Evolutionary conservation across 2,329 filamentous ascomycete genomes (phyloP), one percentile per base, ranked within the genome.

Genomic region (Daldinia sp.): DNA sequence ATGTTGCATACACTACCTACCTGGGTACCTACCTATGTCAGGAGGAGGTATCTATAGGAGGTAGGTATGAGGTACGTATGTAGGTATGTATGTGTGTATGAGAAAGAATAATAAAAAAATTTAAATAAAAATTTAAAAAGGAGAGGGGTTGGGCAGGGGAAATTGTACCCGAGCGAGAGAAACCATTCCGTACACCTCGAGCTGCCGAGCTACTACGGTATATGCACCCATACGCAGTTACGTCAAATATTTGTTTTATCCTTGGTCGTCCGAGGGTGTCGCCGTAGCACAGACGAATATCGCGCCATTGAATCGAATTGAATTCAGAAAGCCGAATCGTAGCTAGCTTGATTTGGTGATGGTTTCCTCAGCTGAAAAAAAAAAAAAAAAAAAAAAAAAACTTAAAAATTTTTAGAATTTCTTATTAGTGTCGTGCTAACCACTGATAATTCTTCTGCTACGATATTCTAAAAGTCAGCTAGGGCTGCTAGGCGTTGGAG

Each of bases 311-410:
- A 39, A n/a, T 39, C 41, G 8, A 39, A 58, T 58, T 53, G 41
- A 62, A 39, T 29, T 21, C 41, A 32, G 43, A 51, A 43, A 13
- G 10, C 45, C 35, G 35, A 47, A 64, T 61, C 35, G 56, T 29
- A 30, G 30, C 51, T 57, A 58, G 41, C 59, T 54, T 19, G 17
- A 30, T 64, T 58, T 21, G 54, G 45, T 41, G 35, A 51, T 63
- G 32, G 56, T 58, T 54, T 10, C 37, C 49, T 55, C 57, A 61
- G 64, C 64, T 66, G 64, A 66, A 64, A 45, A 52, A 56, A 57
- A n/a, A 30, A 19, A 17, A 13, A 51, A 6, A 17, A 35, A n/a
- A n/a, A n/a, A n/a, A n/a, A n/a, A n/a, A n/a, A n/a, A n/a, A n/a
- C n/a, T n/a, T n/a, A n/a, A 19, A 19, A n/a, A n/a, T n/a, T n/a